Percentiles rank a stretch among this genome's conserved stretches.
phyloP scores from a whole-genome alignment of 192 early-diverging fungal species.

The Powellomyces hirtus region DNA sequence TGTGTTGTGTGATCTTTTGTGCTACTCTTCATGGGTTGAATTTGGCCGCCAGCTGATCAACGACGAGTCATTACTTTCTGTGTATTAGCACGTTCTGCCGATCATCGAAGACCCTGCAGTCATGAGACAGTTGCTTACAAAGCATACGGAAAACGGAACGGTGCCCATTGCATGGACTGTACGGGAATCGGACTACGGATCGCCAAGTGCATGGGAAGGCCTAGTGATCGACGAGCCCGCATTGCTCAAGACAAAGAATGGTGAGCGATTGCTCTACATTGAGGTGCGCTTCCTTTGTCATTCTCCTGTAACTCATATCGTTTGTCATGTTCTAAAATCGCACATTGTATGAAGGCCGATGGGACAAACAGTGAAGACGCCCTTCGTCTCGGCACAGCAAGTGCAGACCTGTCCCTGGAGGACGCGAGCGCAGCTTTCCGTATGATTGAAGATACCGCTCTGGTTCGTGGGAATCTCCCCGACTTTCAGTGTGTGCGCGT shows the following conservation, averaged over 20 bases:
- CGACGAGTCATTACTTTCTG: background rate
- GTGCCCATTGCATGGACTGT: slow-evolving; percentile 17
- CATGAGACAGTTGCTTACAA: background rate
- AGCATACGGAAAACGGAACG: slow-evolving; percentile 12
- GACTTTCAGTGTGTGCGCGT: slow-evolving; percentile 1
- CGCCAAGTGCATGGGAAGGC: slow-evolving; percentile 11
- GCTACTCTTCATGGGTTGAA: background rate
- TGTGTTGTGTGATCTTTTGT: background rate
- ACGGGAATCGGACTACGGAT: slow-evolving; percentile 17
- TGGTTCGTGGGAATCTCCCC: background rate
- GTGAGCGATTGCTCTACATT: slow-evolving; percentile 15
- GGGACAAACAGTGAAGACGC: slow-evolving; percentile 25
- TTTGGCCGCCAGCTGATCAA: background rate
- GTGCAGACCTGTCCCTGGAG: slow-evolving; percentile 13
- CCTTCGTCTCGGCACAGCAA: slow-evolving; percentile 7
- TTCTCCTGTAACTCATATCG: background rate
- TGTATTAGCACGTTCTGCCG: slow-evolving; percentile 15
- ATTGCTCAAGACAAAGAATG: slow-evolving; percentile 5
- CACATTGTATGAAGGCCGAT: slow-evolving; percentile 6
- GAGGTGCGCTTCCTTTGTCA: slow-evolving; percentile 1
- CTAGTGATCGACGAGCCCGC: slow-evolving; percentile 14
- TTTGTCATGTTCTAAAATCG: too few species aligned
- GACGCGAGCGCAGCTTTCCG: slow-evolving; percentile 24
- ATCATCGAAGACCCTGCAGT: slow-evolving; percentile 18
- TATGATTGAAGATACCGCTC: slow-evolving; percentile 18